These are phyloP conservation scores for Strigomonas culicis DNA, from an alignment of 208 protist species.

Conservation along the genomic window DNA sequence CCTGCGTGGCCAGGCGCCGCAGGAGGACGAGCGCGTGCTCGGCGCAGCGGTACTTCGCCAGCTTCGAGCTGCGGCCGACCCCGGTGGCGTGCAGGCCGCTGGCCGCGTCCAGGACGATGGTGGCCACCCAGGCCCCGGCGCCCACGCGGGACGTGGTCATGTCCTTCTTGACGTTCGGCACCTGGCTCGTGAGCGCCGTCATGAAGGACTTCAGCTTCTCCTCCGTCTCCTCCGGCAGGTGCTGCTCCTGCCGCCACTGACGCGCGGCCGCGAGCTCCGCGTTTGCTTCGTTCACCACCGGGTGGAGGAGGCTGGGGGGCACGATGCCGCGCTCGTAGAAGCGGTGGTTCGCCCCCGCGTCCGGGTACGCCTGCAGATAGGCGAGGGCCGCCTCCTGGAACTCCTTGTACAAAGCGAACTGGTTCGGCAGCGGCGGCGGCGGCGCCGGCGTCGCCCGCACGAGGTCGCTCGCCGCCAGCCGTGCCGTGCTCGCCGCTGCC, in stretches of 20 bases:
- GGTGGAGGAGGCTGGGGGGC: slow-evolving; percentile 1
- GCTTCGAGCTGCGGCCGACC: slow-evolving; percentile 34
- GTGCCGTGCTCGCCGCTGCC: background rate
- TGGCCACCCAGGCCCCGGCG: slow-evolving; percentile 38
- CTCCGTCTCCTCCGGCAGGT: background rate
- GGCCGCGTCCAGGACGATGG: slow-evolving; percentile 35
- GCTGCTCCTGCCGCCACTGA: no score
- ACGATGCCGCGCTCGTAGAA: background rate
- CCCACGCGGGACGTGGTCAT: slow-evolving; percentile 28
- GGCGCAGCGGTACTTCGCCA: slow-evolving; percentile 57
- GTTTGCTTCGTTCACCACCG: slow-evolving; percentile 2
- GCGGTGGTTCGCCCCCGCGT: background rate
- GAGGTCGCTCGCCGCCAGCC: background rate
- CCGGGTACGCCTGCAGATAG: slow-evolving; percentile 1
- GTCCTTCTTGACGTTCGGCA: slow-evolving; percentile 28
- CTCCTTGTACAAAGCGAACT: background rate
- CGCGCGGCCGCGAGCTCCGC: no score
- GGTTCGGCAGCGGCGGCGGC: background rate
- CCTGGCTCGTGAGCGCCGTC: slow-evolving; percentile 31
- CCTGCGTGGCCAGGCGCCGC: slow-evolving; percentile 14
- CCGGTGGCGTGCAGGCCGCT: slow-evolving; percentile 41
- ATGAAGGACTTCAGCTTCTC: background rate
- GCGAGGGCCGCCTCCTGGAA: background rate
- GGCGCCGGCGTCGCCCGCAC: no score
- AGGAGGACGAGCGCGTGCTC: slow-evolving; percentile 59